phyloP scores from a whole-genome alignment of 257 asterid species.

The Verbascum thapsus region DNA sequence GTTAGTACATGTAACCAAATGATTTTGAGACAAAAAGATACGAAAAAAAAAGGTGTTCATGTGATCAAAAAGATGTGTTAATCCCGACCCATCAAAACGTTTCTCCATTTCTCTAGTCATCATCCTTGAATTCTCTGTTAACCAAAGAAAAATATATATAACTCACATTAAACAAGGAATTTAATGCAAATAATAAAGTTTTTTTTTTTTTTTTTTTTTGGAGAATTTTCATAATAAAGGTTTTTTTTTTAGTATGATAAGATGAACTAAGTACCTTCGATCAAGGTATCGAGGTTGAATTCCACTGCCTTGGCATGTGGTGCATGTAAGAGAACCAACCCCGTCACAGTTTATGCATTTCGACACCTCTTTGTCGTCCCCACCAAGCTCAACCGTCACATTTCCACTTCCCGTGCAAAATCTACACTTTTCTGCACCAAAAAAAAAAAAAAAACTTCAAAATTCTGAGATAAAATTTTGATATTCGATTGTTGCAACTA shows the following conservation, averaged over 20 bases:
- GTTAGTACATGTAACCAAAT: too few relatives aligned
- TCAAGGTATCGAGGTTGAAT: slow-evolving; percentile 98
- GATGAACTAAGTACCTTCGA: slow-evolving; percentile 63
- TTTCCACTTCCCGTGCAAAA: slow-evolving; percentile 82
- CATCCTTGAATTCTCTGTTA: slow-evolving; percentile 93
- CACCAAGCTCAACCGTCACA: slow-evolving; percentile 85
- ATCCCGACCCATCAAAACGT: slow-evolving; percentile 24
- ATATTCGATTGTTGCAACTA: too few relatives aligned
- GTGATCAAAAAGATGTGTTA: slow-evolving; percentile 28
- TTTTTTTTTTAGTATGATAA: not conserved
- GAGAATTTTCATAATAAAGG: too few relatives aligned
- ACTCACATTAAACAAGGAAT: too few relatives aligned
- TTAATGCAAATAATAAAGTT: too few relatives aligned
- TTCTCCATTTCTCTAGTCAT: slow-evolving; percentile 52
- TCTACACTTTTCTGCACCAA: slow-evolving; percentile 85
- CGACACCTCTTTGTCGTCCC: slow-evolving; percentile 74
- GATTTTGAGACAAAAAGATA: too few relatives aligned
- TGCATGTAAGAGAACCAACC: slow-evolving; percentile 85
- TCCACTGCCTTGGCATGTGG: slow-evolving; percentile 98
- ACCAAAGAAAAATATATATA: not conserved
- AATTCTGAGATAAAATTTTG: not conserved
- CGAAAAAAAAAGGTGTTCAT: not conserved
- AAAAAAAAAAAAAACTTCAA: not conserved
- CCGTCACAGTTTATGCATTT: slow-evolving; percentile 88
- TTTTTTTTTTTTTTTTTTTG: too few relatives aligned